A percentile compares a stretch with the other conserved stretches of the same genome.
phyloP scores from a whole-genome alignment of 2,329 filamentous ascomycete species.

The Myriosclerotinia scirpicola region DNA sequence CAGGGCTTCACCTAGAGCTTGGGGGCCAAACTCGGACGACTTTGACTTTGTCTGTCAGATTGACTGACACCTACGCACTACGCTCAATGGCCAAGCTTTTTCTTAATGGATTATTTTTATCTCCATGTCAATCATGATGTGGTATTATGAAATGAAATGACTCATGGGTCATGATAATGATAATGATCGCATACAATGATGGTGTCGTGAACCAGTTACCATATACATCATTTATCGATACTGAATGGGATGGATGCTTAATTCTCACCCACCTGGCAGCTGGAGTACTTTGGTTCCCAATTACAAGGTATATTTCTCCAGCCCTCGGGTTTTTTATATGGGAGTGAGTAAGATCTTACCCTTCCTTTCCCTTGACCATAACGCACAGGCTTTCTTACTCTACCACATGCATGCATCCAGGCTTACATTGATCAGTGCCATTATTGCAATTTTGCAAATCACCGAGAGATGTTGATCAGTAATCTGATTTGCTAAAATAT shows the following conservation, averaged over 20 bases:
- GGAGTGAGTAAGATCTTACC: slow-evolving; percentile 4
- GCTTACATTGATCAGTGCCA: slow-evolving; percentile 1
- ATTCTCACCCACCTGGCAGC: not conserved
- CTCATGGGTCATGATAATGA: no score
- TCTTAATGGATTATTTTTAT: no score
- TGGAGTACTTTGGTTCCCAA: not conserved
- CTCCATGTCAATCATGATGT: no score
- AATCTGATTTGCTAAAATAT: not conserved
- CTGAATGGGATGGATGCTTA: slow-evolving; percentile 9
- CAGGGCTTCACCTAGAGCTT: slow-evolving; percentile 13
- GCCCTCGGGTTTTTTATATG: not conserved
- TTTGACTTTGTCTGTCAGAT: not conserved
- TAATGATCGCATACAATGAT: no score
- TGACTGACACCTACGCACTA: not conserved
- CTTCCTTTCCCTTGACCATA: not conserved
- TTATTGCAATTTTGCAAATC: not conserved
- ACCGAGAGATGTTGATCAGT: not conserved
- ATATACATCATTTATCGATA: slow-evolving; percentile 4
- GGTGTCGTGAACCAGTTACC: no score
- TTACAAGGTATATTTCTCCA: not conserved
- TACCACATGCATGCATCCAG: not conserved
- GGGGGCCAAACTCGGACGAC: slow-evolving; percentile 3
- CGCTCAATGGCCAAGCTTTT: no score
- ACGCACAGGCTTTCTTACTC: not conserved
- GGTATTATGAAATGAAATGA: no score